Base-by-base conservation (phyloP, 495 filamentous ascomycete species). In the Alectoria sarmentosa region DNA sequence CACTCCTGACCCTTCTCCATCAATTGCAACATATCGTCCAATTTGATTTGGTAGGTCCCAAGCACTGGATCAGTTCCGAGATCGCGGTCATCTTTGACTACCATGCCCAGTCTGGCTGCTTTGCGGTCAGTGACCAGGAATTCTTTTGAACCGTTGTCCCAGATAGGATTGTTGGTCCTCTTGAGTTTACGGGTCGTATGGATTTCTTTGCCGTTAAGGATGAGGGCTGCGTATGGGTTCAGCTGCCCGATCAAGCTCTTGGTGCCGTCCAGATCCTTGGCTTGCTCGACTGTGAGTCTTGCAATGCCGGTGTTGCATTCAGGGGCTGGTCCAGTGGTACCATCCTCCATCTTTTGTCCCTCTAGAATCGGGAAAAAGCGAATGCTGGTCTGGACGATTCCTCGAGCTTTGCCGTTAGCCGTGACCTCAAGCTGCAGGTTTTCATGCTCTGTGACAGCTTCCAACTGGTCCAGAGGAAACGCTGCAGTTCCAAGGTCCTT, bases 131-230 rank as follows among this genome's bases (percentile, higher is more conserved):
- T 96, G 70, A 99, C 88, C 62, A 99, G 81, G 67, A 98, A 82
- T 71, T 98, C 94, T 76, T 96, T 96, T 64, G 87, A 87, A 3
- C 88, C 89, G 71, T 96, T 84, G 44, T 91, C 88, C 84, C 90
- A 99, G 66, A 97, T 88, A 10, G 94, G 94, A 71, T 94, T 92
- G 78, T 98, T 99, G 62, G 90, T 96, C 37, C 93, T 88, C 82
- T 97, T 98, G 65, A 96, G 81, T 70, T 89, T 96, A 74, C 89
- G 88, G 37, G 91, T 92, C 54, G 80, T 81, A 67, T 92, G 88
- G 19, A 98, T 83, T 68, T 92, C 87, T 76, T 92, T 96, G 34
- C 89, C 87, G 72, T 99, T 98, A 64, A 99, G 82, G 7, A 95
- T 80, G 34, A 98, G 80, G 37, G 86, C 81, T 32, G 89, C 92